Conservation (phyloP, 140 eudicot genomes). For the Cichorium intybus region DNA sequence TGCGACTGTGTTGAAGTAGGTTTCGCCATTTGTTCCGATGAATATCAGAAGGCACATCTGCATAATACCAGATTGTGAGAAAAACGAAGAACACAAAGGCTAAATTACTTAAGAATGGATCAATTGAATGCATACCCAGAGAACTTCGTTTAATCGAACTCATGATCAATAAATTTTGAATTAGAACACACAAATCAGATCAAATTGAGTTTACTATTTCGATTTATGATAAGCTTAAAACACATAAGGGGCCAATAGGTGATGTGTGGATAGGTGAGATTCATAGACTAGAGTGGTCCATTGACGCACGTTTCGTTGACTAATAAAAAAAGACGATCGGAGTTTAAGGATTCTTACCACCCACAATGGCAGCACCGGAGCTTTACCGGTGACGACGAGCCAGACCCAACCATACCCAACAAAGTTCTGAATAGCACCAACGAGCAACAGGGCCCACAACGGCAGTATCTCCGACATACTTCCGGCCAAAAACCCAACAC, state of each 20-base stretch:
- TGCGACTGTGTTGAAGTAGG: slow-evolving; percentile 90
- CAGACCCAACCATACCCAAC: slow-evolving; percentile 95
- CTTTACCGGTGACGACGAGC: slow-evolving; percentile 74
- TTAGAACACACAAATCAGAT: background rate
- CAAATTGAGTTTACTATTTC: background rate
- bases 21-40: slow-evolving; percentile 90
- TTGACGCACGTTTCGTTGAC: slow-evolving; percentile 26
- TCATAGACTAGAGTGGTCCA: background rate
- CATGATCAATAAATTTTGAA: background rate
- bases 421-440: slow-evolving; percentile 86
- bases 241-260: background rate
- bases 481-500: slow-evolving; percentile 94
- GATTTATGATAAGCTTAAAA: background rate
- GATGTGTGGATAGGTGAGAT: background rate
- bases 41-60: slow-evolving; percentile 94
- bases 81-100: background rate
- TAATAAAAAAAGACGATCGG: background rate
- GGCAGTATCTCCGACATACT: slow-evolving; percentile 82
- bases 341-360: slow-evolving; percentile 59
- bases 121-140: background rate
- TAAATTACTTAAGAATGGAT: background rate
- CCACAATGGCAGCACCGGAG: slow-evolving; percentile 86
- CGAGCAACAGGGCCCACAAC: slow-evolving; percentile 76
- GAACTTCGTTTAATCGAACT: background rate
- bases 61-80: slow-evolving; percentile 17